These are phyloP conservation scores for Trichophyton benhamiae DNA, from an alignment of 2,329 filamentous ascomycete genomes.

Conservation along the genomic window DNA sequence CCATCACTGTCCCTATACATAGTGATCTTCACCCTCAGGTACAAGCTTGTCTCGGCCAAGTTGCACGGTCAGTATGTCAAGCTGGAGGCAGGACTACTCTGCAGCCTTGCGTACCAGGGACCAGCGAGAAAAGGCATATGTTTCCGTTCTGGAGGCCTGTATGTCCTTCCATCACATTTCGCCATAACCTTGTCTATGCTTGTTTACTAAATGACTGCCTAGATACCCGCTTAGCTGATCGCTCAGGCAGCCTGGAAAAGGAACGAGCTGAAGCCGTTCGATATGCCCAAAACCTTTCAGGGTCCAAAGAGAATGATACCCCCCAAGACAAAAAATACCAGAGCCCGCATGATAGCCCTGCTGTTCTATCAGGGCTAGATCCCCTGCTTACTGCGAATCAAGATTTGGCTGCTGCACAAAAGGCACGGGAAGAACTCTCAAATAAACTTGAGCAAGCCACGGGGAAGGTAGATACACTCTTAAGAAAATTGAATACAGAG, in stretches of 20 bases:
- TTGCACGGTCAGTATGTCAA: slow-evolving; percentile 37
- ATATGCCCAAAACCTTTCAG: background rate
- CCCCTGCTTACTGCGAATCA: slow-evolving; percentile 36
- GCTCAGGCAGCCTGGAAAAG: slow-evolving; percentile 39
- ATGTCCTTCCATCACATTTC: slow-evolving; percentile 9
- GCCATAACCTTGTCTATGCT: background rate
- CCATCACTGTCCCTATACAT: too few species aligned
- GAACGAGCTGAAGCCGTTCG: background rate
- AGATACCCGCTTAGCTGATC: slow-evolving; percentile 57
- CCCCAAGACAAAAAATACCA: background rate
- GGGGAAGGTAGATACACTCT: slow-evolving; percentile 52
- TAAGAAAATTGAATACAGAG: slow-evolving; percentile 48
- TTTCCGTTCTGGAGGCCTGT: slow-evolving; percentile 70
- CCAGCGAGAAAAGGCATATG: slow-evolving; percentile 52
- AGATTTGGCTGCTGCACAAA: slow-evolving; percentile 65
- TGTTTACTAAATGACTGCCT: background rate
- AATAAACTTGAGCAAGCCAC: slow-evolving; percentile 50
- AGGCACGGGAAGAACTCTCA: slow-evolving; percentile 57
- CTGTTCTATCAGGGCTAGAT: slow-evolving; percentile 11
- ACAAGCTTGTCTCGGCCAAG: background rate
- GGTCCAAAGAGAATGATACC: background rate
- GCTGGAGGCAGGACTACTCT: slow-evolving; percentile 74
- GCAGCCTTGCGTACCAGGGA: slow-evolving; percentile 60
- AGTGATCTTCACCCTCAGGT: too few species aligned
- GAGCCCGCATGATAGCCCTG: slow-evolving; percentile 13